Conservation (phyloP, 805 yeast genomes). For the Candida argentea region DNA sequence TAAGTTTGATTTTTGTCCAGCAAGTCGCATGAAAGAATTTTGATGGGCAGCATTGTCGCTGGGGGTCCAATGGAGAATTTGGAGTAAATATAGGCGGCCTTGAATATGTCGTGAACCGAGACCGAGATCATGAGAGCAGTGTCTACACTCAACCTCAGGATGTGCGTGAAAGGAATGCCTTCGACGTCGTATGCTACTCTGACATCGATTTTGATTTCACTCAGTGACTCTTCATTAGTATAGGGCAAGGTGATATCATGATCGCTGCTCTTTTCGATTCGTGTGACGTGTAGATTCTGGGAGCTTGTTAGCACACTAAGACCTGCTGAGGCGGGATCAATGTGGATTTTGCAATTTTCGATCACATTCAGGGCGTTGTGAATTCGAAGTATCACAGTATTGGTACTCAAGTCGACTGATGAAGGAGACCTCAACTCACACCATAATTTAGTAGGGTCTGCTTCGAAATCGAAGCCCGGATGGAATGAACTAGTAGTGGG, state of each 20-base stretch:
- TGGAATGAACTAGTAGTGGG: too few relatives aligned
- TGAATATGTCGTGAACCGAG: constrained; percentile 72
- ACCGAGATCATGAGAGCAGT: constrained; percentile 55
- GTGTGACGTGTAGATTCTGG: background rate
- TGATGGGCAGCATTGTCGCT: constrained; percentile 39
- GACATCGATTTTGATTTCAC: constrained; percentile 17
- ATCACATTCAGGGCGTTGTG: constrained; percentile 21
- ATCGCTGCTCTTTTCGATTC: constrained; percentile 1
- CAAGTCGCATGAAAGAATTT: constrained; percentile 37
- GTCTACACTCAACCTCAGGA: constrained; percentile 31
- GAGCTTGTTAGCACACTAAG: constrained; percentile 5
- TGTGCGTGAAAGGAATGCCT: constrained; percentile 11
- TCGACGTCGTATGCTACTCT: constrained; percentile 14
- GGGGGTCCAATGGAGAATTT: constrained; percentile 63
- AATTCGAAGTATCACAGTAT: constrained; percentile 15
- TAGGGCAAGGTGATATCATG: constrained; percentile 22
- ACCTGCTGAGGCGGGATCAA: constrained; percentile 11
- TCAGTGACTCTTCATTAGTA: constrained; percentile 13
- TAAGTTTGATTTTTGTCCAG: constrained; percentile 17
- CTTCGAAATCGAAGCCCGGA: too few relatives aligned
- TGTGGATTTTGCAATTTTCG: constrained; percentile 13
- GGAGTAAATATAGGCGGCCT: constrained; percentile 44
- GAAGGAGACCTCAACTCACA: constrained; percentile 17
- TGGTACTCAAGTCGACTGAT: constrained; percentile 17
- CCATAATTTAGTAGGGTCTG: constrained; percentile 15